Percentiles rank a stretch among this genome's conserved stretches.
Conservation (phyloP, 2,329 filamentous ascomycete genomes). For the Colletotrichum simmondsii region DNA sequence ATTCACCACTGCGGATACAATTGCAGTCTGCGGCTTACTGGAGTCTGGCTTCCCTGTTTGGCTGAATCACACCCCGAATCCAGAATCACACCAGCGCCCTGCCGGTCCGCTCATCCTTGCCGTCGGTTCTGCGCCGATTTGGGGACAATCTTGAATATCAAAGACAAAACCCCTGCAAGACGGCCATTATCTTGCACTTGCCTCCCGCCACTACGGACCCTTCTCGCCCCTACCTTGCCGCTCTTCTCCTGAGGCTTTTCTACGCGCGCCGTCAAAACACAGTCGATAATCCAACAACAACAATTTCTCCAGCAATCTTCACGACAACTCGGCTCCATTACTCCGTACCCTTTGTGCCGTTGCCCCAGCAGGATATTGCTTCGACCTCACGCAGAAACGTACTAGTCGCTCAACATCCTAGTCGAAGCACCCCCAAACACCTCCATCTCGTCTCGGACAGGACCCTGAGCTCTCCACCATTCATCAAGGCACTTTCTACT, state of each 20-base stretch:
- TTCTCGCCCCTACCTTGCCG: not conserved
- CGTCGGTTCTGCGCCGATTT: constrained; percentile 27
- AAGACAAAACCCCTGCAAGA: constrained; percentile 18
- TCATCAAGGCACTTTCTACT: constrained; percentile 8
- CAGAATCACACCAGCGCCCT: not conserved
- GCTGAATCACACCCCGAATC: constrained; percentile 3
- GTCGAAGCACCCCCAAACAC: constrained; percentile 22
- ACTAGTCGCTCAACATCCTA: not conserved
- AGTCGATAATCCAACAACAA: not conserved
- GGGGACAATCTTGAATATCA: constrained; percentile 13
- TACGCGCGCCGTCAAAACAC: not conserved
- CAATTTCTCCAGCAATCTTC: not conserved
- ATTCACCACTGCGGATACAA: constrained; percentile 10
- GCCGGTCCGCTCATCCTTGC: constrained; percentile 15
- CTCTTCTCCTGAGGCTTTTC: constrained; percentile 2
- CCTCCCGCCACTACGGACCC: constrained; percentile 7
- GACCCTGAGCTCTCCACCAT: constrained; percentile 27
- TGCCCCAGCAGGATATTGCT: not conserved
- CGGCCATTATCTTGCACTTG: constrained; percentile 25
- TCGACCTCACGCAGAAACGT: constrained; percentile 9
- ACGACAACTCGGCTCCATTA: not conserved
- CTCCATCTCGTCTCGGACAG: constrained; percentile 26
- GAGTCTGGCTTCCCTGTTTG: not conserved
- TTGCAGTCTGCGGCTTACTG: not conserved
- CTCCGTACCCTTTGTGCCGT: not conserved